Evolutionary conservation across 75 land plant species (phyloP).

Genomic region (Selaginella tamariscina): DNA sequence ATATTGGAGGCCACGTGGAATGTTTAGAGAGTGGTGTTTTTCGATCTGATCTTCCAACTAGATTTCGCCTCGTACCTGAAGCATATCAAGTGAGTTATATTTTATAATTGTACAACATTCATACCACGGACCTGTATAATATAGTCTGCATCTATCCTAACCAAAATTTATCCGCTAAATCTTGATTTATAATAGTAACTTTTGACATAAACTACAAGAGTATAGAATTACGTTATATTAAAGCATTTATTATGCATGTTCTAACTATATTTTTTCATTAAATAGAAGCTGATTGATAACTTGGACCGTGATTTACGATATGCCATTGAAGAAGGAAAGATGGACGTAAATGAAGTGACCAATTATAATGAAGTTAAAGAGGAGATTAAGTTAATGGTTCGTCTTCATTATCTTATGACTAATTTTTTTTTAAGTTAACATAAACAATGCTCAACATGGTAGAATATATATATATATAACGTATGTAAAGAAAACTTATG

Average conservation of each 20-base stretch:
- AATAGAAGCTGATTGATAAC: conserved; percentile 62
- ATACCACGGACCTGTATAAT: too few relatives aligned
- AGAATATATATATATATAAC: not conserved
- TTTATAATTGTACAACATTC: too few relatives aligned
- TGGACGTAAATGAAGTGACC: conserved; percentile 62
- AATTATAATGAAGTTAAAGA: conserved; percentile 87
- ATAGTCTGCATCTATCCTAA: too few relatives aligned
- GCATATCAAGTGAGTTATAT: conserved; percentile 62
- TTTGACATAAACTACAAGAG: too few relatives aligned
- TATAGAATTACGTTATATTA: too few relatives aligned
- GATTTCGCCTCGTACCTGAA: conserved; percentile 83
- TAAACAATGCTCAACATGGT: not conserved
- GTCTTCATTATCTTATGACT: not conserved
- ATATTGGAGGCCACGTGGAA: conserved; percentile 98
- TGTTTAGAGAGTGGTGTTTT: conserved; percentile 99
- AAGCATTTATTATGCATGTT: not conserved
- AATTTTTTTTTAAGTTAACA: not conserved
- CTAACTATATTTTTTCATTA: not conserved
- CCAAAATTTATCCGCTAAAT: too few relatives aligned
- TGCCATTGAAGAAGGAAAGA: conserved; percentile 93
- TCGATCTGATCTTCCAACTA: conserved; percentile 89
- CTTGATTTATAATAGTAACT: too few relatives aligned
- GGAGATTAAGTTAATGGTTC: conserved; percentile 64
- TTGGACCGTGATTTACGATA: conserved; percentile 92
- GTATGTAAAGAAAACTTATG: not conserved